phyloP scores from a whole-genome alignment of 495 filamentous ascomycete species.

The Aspergillus sclerotiicarbonarius region DNA sequence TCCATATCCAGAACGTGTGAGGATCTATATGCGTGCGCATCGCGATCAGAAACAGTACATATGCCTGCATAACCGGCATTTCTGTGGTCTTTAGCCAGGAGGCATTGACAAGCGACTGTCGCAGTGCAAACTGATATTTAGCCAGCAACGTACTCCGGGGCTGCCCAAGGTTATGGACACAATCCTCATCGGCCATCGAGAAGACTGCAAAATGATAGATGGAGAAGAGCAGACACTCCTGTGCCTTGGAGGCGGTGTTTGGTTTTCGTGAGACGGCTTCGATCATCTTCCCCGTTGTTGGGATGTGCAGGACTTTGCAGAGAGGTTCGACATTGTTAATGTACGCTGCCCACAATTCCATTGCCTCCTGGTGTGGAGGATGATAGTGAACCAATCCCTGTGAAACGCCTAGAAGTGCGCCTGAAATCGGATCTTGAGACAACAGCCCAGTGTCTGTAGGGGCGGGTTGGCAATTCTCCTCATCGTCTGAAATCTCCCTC shows the following conservation, averaged over 20 bases:
- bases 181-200: conserved; percentile 34
- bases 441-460: neutral
- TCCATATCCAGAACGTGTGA: conserved; percentile 37
- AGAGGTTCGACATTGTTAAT: conserved; percentile 63
- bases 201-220: conserved; percentile 42
- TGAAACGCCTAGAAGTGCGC: conserved; percentile 2
- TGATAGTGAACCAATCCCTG: conserved; percentile 12
- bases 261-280: conserved; percentile 28
- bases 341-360: conserved; percentile 58
- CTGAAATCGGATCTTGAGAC: conserved; percentile 10
- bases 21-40: conserved; percentile 33
- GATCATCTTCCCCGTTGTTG: conserved; percentile 44
- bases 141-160: conserved; percentile 13
- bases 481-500: conserved; percentile 9
- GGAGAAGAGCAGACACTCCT: conserved; percentile 42
- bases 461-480: conserved; percentile 9
- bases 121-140: conserved; percentile 20
- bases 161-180: conserved; percentile 30
- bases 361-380: conserved; percentile 18
- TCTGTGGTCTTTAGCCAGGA: conserved; percentile 33
- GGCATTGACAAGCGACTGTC: conserved; percentile 28
- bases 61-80: conserved; percentile 32
- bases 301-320: conserved; percentile 64
- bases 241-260: conserved; percentile 26
- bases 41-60: conserved; percentile 30